These are phyloP conservation scores for Fusarium hostae DNA, from an alignment of 2,329 filamentous ascomycete species.

Conservation along the genomic window DNA sequence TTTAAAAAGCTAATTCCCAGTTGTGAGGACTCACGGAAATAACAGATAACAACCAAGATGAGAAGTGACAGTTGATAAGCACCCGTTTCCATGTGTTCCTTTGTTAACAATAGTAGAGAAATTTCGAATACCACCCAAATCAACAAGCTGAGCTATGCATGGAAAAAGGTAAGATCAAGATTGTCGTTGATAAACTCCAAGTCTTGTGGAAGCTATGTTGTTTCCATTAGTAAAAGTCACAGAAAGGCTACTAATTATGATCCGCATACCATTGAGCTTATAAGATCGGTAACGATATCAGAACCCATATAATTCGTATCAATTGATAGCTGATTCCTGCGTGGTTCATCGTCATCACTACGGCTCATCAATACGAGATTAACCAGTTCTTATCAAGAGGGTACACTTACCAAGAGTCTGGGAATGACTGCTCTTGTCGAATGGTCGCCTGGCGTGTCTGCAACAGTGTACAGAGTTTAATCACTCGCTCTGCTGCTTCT, in stretches of 20 bases:
- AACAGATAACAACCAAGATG: too few relatives aligned
- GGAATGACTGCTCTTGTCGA: fast-evolving
- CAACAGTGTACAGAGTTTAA: background rate
- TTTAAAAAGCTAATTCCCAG: too few relatives aligned
- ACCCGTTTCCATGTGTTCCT: too few relatives aligned
- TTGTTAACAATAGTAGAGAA: too few relatives aligned
- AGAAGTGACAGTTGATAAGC: too few relatives aligned
- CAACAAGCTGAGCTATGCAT: background rate
- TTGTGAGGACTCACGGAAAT: background rate
- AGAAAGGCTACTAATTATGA: background rate
- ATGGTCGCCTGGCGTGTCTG: background rate
- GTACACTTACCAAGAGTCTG: background rate
- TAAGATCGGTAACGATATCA: background rate
- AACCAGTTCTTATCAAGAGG: fast-evolving
- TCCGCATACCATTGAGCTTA: background rate
- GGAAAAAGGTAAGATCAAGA: background rate
- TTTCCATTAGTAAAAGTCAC: background rate
- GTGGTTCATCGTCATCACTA: background rate
- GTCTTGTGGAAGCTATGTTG: background rate
- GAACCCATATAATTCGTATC: background rate
- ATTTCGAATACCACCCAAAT: too few relatives aligned
- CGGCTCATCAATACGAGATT: background rate
- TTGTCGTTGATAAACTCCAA: background rate
- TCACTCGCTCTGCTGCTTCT: background rate
- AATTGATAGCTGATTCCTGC: background rate